phyloP scores from a whole-genome alignment of 371 early-diverging fungal species.

The Mortierella sp. region DNA sequence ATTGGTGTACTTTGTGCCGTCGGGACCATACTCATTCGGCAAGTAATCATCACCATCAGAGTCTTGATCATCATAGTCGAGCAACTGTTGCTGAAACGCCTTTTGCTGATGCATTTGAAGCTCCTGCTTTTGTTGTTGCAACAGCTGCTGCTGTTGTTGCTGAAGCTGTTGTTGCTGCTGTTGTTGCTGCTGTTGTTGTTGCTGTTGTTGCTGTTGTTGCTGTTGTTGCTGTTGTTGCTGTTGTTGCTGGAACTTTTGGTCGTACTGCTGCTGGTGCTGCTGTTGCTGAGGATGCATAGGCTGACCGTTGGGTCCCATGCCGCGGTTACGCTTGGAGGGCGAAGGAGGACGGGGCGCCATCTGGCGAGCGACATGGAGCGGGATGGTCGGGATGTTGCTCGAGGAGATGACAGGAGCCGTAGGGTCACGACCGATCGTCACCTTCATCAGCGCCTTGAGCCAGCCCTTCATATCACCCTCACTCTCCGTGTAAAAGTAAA shows the following conservation, averaged over 20 bases:
- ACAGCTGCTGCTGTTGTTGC: slow-evolving; percentile 12
- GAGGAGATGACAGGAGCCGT: slow-evolving; percentile 76
- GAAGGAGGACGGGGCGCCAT: slow-evolving; percentile 78
- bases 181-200: slow-evolving; percentile 11
- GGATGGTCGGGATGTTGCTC: slow-evolving; percentile 72
- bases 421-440: slow-evolving; percentile 73
- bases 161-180: slow-evolving; percentile 6
- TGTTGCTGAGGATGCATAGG: slow-evolving; percentile 34
- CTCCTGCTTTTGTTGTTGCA: slow-evolving; percentile 8
- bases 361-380: slow-evolving; percentile 71
- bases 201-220: slow-evolving; percentile 19
- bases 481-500: slow-evolving; percentile 72
- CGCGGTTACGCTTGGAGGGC: slow-evolving; percentile 45
- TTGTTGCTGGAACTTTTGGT: slow-evolving; percentile 28
- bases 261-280: slow-evolving; percentile 34
- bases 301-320: slow-evolving; percentile 36
- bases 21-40: slow-evolving; percentile 25
- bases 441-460: slow-evolving; percentile 76
- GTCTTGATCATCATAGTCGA: slow-evolving; percentile 56
- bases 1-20: background rate
- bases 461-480: slow-evolving; percentile 63
- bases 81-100: slow-evolving; percentile 23
- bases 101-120: slow-evolving; percentile 21
- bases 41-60: slow-evolving; percentile 48
- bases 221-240: slow-evolving; percentile 20